Percentiles rank a stretch among this genome's conserved stretches.
phyloP scores from a whole-genome alignment of 805 yeast genomes.

The Myxozyma udenii region DNA sequence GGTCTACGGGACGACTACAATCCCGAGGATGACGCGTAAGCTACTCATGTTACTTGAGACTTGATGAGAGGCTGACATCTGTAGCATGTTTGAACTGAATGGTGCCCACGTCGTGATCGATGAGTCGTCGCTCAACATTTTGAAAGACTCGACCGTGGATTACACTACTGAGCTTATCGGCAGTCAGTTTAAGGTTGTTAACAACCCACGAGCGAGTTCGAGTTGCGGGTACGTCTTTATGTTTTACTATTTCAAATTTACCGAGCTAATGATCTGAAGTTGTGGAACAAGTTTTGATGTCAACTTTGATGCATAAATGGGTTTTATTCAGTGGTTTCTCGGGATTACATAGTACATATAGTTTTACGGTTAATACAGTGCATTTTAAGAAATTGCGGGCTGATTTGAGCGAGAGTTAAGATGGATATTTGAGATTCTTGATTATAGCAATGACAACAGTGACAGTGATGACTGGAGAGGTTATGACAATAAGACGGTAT shows the following conservation, averaged over 20 bases:
- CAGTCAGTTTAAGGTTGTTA: conserved; percentile 85
- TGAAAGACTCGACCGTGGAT: conserved; percentile 82
- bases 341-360: no score
- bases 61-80: conserved; percentile 7
- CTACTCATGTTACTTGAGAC: conserved; percentile 2
- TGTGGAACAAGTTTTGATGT: conserved; percentile 79
- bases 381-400: no score
- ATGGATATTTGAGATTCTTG: no score
- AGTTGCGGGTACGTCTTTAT: conserved; percentile 56
- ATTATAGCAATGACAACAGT: no score
- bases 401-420: no score
- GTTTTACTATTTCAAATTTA: background rate
- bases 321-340: no score
- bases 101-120: conserved; percentile 77
- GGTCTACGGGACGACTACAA: conserved; percentile 48
- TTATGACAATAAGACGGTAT: no score
- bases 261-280: no score
- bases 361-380: no score
- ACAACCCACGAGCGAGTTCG: conserved; percentile 80
- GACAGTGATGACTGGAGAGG: no score
- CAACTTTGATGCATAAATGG: conserved; percentile 43
- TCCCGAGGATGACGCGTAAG: conserved; percentile 37
- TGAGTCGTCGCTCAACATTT: conserved; percentile 70
- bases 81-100: conserved; percentile 60
- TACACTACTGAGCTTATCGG: conserved; percentile 93